Evolutionary conservation across 371 early-diverging fungal genomes (phyloP).

Genomic region (Rhizopus sp.): DNA sequence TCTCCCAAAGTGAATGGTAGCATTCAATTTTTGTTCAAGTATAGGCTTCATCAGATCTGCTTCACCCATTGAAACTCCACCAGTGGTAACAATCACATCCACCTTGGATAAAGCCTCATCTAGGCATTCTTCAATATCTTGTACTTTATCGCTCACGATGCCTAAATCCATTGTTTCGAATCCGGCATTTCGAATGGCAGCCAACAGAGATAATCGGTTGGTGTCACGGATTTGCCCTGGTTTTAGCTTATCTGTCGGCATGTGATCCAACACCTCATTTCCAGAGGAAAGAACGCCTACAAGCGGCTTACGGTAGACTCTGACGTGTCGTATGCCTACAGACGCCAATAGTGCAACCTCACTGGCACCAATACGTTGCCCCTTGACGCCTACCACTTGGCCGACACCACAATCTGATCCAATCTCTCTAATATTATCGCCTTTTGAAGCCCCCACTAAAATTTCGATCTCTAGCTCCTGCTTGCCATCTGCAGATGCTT

Average conservation of each 20-base stretch:
- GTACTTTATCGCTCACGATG: constrained; percentile 71
- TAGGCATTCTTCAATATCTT: constrained; percentile 53
- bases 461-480: constrained; percentile 69
- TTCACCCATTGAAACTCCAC: constrained; percentile 97
- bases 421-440: constrained; percentile 78
- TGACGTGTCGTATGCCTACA: constrained; percentile 69
- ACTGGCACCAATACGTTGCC: constrained; percentile 65
- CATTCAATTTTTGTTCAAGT: constrained; percentile 73
- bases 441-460: constrained; percentile 24
- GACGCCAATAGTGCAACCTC: constrained; percentile 83
- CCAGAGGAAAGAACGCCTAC: constrained; percentile 89
- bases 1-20: constrained; percentile 84
- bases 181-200: constrained; percentile 65
- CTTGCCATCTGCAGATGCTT: constrained; percentile 55
- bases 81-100: constrained; percentile 87
- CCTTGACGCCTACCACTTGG: constrained; percentile 56
- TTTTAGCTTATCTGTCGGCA: constrained; percentile 44
- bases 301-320: constrained; percentile 67
- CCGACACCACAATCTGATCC: constrained; percentile 77
- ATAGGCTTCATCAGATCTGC: constrained; percentile 87
- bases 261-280: constrained; percentile 78
- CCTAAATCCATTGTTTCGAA: constrained; percentile 76
- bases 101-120: constrained; percentile 57
- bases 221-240: constrained; percentile 81
- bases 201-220: constrained; percentile 79